These are phyloP conservation scores for Eimeria praecox DNA, from an alignment of 169 alveolate species.

Conservation along the genomic window DNA sequence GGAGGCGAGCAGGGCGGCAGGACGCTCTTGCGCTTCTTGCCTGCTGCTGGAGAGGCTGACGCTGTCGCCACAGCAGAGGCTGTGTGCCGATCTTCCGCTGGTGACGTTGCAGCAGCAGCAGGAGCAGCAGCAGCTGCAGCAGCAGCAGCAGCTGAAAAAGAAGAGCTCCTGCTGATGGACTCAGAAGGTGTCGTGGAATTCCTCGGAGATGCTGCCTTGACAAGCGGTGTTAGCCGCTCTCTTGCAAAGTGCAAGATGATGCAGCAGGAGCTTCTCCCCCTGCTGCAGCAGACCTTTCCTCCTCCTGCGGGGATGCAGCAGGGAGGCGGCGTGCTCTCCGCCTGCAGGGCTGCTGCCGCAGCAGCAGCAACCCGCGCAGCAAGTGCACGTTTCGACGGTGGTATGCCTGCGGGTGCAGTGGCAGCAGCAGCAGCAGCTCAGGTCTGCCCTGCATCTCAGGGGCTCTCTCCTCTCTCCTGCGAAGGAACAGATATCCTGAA, in stretches of 20 bases:
- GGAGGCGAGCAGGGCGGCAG: conserved; percentile 39
- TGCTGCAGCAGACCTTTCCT: conserved; percentile 65
- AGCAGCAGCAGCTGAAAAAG: conserved; percentile 1
- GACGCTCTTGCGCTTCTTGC: conserved; percentile 49
- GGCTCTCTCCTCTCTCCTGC: neutral
- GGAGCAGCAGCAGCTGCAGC: conserved; percentile 16
- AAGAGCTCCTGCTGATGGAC: conserved; percentile 18
- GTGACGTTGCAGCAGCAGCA: neutral
- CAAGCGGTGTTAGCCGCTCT: neutral
- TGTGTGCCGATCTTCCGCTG: neutral
- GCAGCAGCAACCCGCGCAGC: neutral
- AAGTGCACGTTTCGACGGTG: neutral
- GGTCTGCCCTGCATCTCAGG: neutral
- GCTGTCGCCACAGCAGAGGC: conserved; percentile 37
- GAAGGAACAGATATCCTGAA: neutral
- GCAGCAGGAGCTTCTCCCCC: conserved; percentile 64
- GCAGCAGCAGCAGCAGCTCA: conserved; percentile 60
- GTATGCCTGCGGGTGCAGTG: conserved; percentile 30
- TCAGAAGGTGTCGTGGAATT: conserved; percentile 6
- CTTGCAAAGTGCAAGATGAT: conserved; percentile 31
- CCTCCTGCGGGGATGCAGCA: conserved; percentile 33
- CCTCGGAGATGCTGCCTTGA: conserved; percentile 44
- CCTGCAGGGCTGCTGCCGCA: conserved; percentile 70
- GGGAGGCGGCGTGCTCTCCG: conserved; percentile 46
- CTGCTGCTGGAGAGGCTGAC: conserved; percentile 38